These are phyloP conservation scores for Helicocarpus griseus DNA, from an alignment of 2,329 filamentous ascomycete genomes.

Conservation along the genomic window DNA sequence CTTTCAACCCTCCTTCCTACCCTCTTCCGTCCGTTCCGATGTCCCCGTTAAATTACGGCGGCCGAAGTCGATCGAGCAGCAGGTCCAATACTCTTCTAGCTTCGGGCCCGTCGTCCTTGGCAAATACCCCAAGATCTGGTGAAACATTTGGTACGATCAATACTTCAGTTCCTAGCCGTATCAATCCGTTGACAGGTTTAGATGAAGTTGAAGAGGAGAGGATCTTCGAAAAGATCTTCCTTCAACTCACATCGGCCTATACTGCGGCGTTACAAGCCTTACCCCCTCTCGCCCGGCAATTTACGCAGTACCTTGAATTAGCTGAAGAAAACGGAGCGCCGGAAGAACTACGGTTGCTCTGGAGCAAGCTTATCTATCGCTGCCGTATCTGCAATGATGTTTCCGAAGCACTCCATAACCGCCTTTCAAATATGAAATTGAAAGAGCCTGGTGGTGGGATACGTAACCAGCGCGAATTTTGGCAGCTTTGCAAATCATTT, in stretches of 20 bases:
- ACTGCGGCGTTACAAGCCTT: slow-evolving; percentile 64
- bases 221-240: slow-evolving; percentile 72
- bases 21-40: background rate
- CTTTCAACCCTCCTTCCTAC: slow-evolving; percentile 9
- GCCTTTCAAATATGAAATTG: slow-evolving; percentile 70
- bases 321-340: slow-evolving; percentile 52
- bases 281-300: slow-evolving; percentile 59
- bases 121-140: slow-evolving; percentile 67
- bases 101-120: slow-evolving; percentile 38
- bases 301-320: slow-evolving; percentile 53
- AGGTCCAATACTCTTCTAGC: slow-evolving; percentile 44
- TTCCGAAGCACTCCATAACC: slow-evolving; percentile 60
- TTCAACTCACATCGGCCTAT: slow-evolving; percentile 63
- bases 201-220: slow-evolving; percentile 64
- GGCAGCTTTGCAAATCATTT: slow-evolving; percentile 58
- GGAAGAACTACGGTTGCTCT: slow-evolving; percentile 53
- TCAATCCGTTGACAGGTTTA: slow-evolving; percentile 50
- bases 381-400: slow-evolving; percentile 62
- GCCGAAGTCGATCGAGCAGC: slow-evolving; percentile 40
- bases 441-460: slow-evolving; percentile 69
- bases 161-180: slow-evolving; percentile 39
- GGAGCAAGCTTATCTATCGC: slow-evolving; percentile 61
- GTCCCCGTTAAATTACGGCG: slow-evolving; percentile 24
- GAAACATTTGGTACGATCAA: slow-evolving; percentile 59
- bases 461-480: slow-evolving; percentile 49